Evolutionary conservation across 2,329 filamentous ascomycete genomes (phyloP).

Genomic region (Penicillium sp.): DNA sequence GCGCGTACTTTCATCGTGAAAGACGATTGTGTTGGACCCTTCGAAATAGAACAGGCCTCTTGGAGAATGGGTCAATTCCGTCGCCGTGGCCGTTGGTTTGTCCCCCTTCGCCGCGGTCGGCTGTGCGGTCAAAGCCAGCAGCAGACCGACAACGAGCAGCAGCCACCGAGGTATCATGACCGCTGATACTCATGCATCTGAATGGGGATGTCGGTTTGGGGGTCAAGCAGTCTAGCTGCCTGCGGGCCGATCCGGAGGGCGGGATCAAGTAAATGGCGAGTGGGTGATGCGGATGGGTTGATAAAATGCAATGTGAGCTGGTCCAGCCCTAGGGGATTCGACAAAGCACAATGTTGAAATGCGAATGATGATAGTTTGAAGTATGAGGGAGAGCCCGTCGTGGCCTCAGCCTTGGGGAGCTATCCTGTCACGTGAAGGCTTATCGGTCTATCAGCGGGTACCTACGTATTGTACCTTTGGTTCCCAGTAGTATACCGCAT

Average conservation of each 20-base stretch:
- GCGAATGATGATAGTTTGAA: constrained; percentile 1
- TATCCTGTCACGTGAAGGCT: constrained; percentile 32
- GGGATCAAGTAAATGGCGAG: background rate
- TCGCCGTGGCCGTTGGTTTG: constrained; percentile 65
- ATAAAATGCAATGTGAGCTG: background rate
- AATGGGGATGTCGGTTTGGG: constrained; percentile 5
- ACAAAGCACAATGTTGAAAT: background rate
- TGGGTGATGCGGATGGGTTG: background rate
- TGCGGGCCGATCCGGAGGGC: constrained; percentile 17
- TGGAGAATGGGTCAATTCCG: constrained; percentile 66
- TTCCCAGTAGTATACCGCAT: background rate
- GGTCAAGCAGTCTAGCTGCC: constrained; percentile 6
- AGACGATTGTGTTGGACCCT: constrained; percentile 77
- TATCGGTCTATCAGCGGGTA: background rate
- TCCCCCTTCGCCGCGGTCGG: constrained; percentile 56
- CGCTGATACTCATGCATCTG: constrained; percentile 31
- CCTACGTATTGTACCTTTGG: background rate
- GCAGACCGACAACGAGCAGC: constrained; percentile 51
- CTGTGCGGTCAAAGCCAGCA: constrained; percentile 51
- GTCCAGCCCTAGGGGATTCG: background rate
- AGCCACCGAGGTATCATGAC: constrained; percentile 46
- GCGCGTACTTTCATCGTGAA: constrained; percentile 64
- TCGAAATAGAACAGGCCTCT: constrained; percentile 83
- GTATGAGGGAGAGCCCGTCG: constrained; percentile 19
- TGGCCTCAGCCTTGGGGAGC: constrained; percentile 29